Evolutionary conservation across 2,329 filamentous ascomycete genomes (phyloP).

Genomic region (Cladosporium velox): DNA sequence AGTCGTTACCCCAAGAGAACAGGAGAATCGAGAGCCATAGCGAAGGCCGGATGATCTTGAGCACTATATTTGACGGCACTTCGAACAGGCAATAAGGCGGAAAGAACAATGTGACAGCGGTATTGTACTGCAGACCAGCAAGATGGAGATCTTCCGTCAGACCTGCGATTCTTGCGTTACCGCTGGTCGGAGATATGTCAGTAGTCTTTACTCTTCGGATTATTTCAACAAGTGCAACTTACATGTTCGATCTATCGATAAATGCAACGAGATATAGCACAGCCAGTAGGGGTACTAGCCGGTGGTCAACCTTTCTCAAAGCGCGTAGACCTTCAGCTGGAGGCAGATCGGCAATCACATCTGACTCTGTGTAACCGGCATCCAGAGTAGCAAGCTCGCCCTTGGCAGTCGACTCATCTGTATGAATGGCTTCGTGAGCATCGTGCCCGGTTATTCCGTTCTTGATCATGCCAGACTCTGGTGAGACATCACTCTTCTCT

Average conservation of each 20-base stretch:
- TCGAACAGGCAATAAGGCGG: slow-evolving; percentile 46
- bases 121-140: slow-evolving; percentile 56
- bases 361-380: slow-evolving; percentile 15
- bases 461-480: background rate
- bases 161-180: slow-evolving; percentile 33
- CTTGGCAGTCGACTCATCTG: background rate
- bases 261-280: slow-evolving; percentile 56
- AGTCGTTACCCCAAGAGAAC: slow-evolving; percentile 27
- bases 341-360: slow-evolving; percentile 18
- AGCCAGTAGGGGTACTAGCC: slow-evolving; percentile 42
- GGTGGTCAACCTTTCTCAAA: slow-evolving; percentile 47
- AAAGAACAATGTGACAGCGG: slow-evolving; percentile 65
- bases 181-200: slow-evolving; percentile 21
- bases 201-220: background rate
- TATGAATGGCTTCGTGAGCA: background rate
- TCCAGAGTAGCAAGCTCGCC: slow-evolving; percentile 19
- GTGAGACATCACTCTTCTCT: background rate
- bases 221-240: background rate
- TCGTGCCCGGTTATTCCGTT: background rate
- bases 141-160: slow-evolving; percentile 28
- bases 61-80: slow-evolving; percentile 27
- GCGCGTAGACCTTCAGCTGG: slow-evolving; percentile 12
- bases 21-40: slow-evolving; percentile 30
- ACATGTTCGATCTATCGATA: slow-evolving; percentile 48
- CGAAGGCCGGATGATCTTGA: slow-evolving; percentile 29